Evolutionary conservation across 108 stramenopile species (phyloP).

Genomic region (Nitzschia inconspicua): DNA sequence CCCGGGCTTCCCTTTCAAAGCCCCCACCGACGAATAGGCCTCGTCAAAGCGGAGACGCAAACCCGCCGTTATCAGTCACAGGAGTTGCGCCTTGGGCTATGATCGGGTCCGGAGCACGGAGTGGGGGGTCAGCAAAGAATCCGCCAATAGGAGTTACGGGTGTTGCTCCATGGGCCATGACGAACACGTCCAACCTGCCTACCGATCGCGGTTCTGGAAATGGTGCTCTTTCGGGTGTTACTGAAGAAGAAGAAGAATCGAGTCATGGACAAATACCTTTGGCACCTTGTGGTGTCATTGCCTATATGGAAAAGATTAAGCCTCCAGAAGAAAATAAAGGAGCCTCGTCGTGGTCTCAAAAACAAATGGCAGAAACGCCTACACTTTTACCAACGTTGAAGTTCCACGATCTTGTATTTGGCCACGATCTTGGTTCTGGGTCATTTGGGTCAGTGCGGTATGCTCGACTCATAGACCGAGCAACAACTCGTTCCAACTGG

Average conservation of each 20-base stretch:
- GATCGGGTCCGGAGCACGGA: not conserved
- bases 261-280: not conserved
- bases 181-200: constrained; percentile 1
- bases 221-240: not conserved
- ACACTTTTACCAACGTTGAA: constrained; percentile 85
- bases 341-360: constrained; percentile 68
- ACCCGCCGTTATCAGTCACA: constrained; percentile 60
- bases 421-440: constrained; percentile 88
- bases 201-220: not conserved
- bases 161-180: constrained; percentile 65
- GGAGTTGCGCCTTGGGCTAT: constrained; percentile 82
- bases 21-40: constrained; percentile 21
- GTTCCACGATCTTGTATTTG: constrained; percentile 97
- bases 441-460: constrained; percentile 89
- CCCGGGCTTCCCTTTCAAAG: not conserved
- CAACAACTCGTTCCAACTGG: constrained; percentile 83
- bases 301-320: constrained; percentile 63
- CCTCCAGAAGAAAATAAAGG: constrained; percentile 49
- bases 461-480: constrained; percentile 81
- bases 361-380: constrained; percentile 75
- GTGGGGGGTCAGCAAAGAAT: constrained; percentile 11
- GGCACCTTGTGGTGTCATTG: not conserved
- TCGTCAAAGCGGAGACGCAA: not conserved
- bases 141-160: constrained; percentile 60
- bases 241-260: not conserved